A percentile compares a stretch with the other conserved stretches of the same genome.
Evolutionary conservation across 2,329 filamentous ascomycete species (phyloP).

Genomic region (Botrytis squamosa): DNA sequence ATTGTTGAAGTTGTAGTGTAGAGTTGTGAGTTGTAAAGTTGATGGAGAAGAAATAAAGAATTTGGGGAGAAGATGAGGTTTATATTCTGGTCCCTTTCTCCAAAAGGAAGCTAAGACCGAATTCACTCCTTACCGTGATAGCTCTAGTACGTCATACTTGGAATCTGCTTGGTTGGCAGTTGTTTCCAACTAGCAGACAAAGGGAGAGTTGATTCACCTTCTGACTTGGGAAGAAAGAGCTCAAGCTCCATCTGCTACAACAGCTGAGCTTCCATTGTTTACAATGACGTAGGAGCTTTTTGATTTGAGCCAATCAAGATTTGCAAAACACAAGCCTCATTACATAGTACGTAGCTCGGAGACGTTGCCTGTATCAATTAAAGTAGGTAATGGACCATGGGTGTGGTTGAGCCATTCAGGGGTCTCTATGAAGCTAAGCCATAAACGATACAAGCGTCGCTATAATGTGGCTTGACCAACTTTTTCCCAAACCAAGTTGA

Average conservation of each 20-base stretch:
- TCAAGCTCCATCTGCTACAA: background rate
- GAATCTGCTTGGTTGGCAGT: background rate
- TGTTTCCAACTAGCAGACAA: background rate
- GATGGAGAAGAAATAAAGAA: slow-evolving; percentile 13
- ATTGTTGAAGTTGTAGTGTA: slow-evolving; percentile 27
- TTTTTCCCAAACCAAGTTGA: background rate
- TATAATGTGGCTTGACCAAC: slow-evolving; percentile 8
- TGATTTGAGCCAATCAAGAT: background rate
- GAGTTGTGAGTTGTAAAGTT: slow-evolving; percentile 25
- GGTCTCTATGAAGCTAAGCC: background rate
- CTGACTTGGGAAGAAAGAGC: background rate
- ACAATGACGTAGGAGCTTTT: background rate
- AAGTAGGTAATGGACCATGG: background rate
- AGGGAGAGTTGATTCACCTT: background rate
- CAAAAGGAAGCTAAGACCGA: background rate
- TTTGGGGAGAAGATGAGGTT: slow-evolving; percentile 1
- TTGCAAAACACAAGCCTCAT: background rate
- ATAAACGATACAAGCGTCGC: background rate
- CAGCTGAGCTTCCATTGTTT: background rate
- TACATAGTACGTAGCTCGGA: background rate
- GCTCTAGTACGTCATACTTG: slow-evolving; percentile 4
- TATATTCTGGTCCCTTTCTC: slow-evolving; percentile 12
- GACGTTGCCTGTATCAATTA: background rate
- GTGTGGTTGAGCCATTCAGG: background rate
- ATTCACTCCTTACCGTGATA: background rate